Conservation (phyloP, 495 filamentous ascomycete genomes). For the Penicillium coffeae region DNA sequence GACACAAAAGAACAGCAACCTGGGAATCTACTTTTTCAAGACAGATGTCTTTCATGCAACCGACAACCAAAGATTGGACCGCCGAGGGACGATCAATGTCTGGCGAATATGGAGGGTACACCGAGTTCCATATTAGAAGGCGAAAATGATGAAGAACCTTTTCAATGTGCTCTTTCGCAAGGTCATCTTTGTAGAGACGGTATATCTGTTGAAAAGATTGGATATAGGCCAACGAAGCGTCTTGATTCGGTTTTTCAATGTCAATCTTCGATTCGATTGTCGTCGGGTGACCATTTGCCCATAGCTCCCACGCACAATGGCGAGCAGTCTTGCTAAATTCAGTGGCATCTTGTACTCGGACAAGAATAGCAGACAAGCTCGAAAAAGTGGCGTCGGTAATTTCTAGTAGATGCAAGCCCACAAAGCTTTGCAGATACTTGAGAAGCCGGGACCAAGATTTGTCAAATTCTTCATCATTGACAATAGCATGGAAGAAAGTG, state of each 20-base stretch:
- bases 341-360: conserved; percentile 42
- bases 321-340: conserved; percentile 55
- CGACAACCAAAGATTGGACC: conserved; percentile 70
- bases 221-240: conserved; percentile 74
- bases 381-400: conserved; percentile 71
- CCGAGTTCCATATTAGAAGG: conserved; percentile 64
- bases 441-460: conserved; percentile 68
- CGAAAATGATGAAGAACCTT: conserved; percentile 50
- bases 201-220: conserved; percentile 74
- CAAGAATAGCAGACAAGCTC: conserved; percentile 62
- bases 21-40: conserved; percentile 64
- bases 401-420: conserved; percentile 58
- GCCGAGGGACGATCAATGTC: conserved; percentile 82
- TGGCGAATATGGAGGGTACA: conserved; percentile 69
- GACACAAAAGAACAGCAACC: conserved; percentile 60
- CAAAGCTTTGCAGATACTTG: conserved; percentile 55
- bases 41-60: conserved; percentile 67
- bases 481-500: conserved; percentile 61
- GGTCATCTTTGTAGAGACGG: conserved; percentile 62
- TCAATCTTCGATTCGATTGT: conserved; percentile 43
- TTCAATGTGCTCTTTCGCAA: conserved; percentile 57
- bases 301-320: conserved; percentile 66
- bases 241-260: conserved; percentile 60
- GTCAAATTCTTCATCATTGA: conserved; percentile 53
- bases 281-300: conserved; percentile 60